phyloP scores from a whole-genome alignment of 2,329 filamentous ascomycete species.

The Penicillium vulpinum region DNA sequence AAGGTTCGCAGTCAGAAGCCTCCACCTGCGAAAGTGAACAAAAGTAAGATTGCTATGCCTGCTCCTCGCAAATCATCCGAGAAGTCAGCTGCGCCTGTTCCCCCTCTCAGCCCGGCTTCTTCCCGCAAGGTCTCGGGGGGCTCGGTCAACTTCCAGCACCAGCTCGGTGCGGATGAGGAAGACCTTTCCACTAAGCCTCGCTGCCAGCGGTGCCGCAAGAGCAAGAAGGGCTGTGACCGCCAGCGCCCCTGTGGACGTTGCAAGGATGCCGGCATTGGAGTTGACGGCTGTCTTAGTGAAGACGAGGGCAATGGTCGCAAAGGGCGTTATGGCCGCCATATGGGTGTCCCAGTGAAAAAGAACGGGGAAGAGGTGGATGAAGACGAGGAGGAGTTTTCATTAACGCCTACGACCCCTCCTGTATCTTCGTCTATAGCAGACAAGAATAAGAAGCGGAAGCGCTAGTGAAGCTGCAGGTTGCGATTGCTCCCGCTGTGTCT shows the following conservation, averaged over 20 bases:
- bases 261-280: constrained; percentile 89
- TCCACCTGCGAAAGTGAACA: constrained; percentile 28
- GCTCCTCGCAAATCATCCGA: constrained; percentile 40
- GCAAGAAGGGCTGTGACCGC: constrained; percentile 97
- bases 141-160: constrained; percentile 62
- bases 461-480: constrained; percentile 39
- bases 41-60: constrained; percentile 38
- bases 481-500: constrained; percentile 7
- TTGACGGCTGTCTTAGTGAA: constrained; percentile 94
- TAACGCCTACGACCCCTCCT: constrained; percentile 34
- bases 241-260: constrained; percentile 93
- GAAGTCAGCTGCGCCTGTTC: constrained; percentile 31
- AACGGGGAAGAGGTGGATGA: constrained; percentile 43
- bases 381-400: constrained; percentile 56
- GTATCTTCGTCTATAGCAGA: constrained; percentile 45
- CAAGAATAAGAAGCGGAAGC: constrained; percentile 71
- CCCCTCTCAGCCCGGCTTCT: constrained; percentile 45
- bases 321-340: constrained; percentile 76
- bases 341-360: constrained; percentile 68
- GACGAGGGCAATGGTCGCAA: constrained; percentile 97
- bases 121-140: constrained; percentile 59
- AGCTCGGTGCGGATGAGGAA: constrained; percentile 71
- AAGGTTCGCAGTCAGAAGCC: constrained; percentile 34
- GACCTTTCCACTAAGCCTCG: constrained; percentile 93
- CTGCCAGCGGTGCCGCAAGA: constrained; percentile 97